Evolutionary conservation across 1,139 yeast genomes (phyloP).

Genomic region (Wickerhamiella infanticola): DNA sequence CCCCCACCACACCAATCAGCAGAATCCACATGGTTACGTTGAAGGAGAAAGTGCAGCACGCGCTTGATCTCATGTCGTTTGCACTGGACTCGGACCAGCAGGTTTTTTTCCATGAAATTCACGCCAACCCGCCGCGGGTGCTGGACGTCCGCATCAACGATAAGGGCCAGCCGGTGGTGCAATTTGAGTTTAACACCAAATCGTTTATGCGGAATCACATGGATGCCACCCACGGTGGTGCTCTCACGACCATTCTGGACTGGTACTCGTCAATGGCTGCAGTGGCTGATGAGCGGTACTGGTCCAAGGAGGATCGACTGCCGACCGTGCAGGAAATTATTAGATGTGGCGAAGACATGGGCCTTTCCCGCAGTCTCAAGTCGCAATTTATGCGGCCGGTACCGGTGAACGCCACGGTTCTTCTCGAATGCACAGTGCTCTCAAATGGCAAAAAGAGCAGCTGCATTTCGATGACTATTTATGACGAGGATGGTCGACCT

Average conservation of each 20-base stretch:
- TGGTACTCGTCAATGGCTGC: conserved; percentile 17
- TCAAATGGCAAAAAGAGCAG: conserved; percentile 18
- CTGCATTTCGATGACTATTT: conserved; percentile 14
- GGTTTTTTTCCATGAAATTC: not conserved
- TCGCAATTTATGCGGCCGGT: conserved; percentile 20
- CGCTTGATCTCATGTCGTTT: not conserved
- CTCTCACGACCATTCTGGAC: conserved; percentile 21
- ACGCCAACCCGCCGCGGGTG: not conserved
- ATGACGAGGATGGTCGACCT: conserved; percentile 12
- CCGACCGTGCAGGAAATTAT: conserved; percentile 10
- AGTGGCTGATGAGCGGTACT: conserved; percentile 18
- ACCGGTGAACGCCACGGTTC: conserved; percentile 16
- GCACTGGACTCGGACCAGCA: not conserved
- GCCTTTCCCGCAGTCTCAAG: conserved; percentile 19
- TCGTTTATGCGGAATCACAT: conserved; percentile 14
- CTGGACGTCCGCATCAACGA: not conserved
- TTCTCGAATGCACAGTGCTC: conserved; percentile 15
- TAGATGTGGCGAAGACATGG: conserved; percentile 13
- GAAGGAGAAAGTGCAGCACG: not conserved
- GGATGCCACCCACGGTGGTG: conserved; percentile 23
- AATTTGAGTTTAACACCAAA: conserved; percentile 14
- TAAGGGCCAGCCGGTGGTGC: not conserved
- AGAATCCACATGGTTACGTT: not conserved
- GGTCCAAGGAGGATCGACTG: conserved; percentile 13
- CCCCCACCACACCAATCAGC: conserved; percentile 6